Conservation (phyloP, 2,329 filamentous ascomycete genomes). For the Chrysoporthe cubensis region DNA sequence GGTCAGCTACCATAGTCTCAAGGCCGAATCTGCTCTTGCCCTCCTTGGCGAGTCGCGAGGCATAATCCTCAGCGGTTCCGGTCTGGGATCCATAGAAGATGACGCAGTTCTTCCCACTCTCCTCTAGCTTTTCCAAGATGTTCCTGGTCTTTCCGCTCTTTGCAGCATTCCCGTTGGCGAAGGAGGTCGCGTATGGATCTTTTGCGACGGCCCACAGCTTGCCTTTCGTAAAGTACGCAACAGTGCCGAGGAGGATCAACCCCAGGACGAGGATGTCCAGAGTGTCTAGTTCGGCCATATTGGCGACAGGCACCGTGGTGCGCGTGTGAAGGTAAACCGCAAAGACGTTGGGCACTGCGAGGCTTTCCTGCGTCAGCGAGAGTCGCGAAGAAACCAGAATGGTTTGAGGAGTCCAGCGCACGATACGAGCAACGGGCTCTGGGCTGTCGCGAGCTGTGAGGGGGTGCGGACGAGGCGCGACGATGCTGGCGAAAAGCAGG, state of each 20-base stretch:
- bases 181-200: conserved; percentile 82
- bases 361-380: not conserved
- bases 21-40: conserved; percentile 94
- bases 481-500: not conserved
- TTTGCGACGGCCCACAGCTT: conserved; percentile 88
- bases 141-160: conserved; percentile 88
- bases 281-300: conserved; percentile 94
- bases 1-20: conserved; percentile 96
- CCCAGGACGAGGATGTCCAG: conserved; percentile 92
- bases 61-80: conserved; percentile 97
- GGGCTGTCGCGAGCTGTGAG: not conserved
- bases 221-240: conserved; percentile 98
- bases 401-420: not conserved
- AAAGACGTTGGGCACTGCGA: not conserved
- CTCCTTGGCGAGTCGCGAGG: conserved; percentile 93
- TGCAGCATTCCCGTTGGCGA: conserved; percentile 68
- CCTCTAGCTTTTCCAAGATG: conserved; percentile 94
- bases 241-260: conserved; percentile 79
- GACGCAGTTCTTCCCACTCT: conserved; percentile 94
- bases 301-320: conserved; percentile 37
- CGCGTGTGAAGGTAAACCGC: not conserved
- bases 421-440: not conserved
- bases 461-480: not conserved
- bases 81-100: conserved; percentile 99
- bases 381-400: not conserved